These are phyloP conservation scores for Didymella keratinophila DNA, from an alignment of 2,329 filamentous ascomycete species.

Conservation along the genomic window DNA sequence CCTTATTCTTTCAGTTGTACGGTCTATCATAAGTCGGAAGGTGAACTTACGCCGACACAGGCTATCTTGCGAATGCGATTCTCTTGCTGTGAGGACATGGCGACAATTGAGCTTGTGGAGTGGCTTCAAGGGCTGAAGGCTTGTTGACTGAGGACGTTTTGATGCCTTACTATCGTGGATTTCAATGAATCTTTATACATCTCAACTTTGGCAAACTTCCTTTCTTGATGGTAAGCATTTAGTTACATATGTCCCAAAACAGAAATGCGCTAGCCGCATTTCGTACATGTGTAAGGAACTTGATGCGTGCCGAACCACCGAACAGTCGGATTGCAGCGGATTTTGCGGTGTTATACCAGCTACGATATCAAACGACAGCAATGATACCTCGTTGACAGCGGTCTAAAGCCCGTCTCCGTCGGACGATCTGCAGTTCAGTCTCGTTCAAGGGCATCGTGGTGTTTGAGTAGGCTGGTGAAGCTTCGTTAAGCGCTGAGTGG, in stretches of 20 bases:
- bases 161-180: background rate
- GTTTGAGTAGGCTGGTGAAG: background rate
- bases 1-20: conserved; percentile 29
- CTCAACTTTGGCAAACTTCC: background rate
- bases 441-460: background rate
- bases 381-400: background rate
- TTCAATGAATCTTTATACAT: background rate
- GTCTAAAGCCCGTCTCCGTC: background rate
- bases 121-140: background rate
- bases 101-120: background rate
- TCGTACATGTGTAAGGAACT: conserved; percentile 7
- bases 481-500: background rate
- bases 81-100: conserved; percentile 9
- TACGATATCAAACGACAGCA: background rate
- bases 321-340: background rate
- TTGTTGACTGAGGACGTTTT: background rate
- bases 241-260: background rate
- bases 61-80: conserved; percentile 40
- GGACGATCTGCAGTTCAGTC: background rate
- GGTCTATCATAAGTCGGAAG: too few relatives aligned
- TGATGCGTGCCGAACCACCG: conserved; percentile 4
- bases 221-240: background rate
- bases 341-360: conserved; percentile 7
- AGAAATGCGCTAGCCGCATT: conserved; percentile 5
- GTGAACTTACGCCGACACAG: conserved; percentile 47